Percentiles rank a stretch among this genome's conserved stretches.
These are phyloP conservation scores for Hapsidospora chrysogenum DNA, from an alignment of 495 filamentous ascomycete species.

Conservation along the genomic window DNA sequence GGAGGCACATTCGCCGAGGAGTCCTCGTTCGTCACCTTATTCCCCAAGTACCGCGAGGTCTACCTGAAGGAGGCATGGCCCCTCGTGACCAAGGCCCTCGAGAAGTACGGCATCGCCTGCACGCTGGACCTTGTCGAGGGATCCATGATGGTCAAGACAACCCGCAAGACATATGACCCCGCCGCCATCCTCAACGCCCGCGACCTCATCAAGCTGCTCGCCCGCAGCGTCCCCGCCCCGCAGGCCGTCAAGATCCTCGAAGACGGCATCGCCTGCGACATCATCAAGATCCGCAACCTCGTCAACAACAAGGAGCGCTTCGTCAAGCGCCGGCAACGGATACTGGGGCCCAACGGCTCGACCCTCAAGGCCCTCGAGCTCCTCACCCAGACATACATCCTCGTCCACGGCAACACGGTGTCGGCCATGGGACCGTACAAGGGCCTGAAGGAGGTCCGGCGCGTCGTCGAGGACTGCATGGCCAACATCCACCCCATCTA, in stretches of 20 bases:
- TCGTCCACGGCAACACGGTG: constrained; percentile 96
- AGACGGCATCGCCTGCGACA: constrained; percentile 75
- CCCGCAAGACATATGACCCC: constrained; percentile 81
- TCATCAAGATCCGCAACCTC: constrained; percentile 81
- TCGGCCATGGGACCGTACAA: constrained; percentile 81
- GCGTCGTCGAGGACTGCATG: constrained; percentile 93
- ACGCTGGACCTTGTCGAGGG: constrained; percentile 90
- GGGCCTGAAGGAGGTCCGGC: constrained; percentile 80
- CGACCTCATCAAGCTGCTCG: constrained; percentile 83
- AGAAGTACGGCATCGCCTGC: constrained; percentile 70
- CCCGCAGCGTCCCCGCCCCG: constrained; percentile 81
- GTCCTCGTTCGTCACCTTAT: constrained; percentile 70
- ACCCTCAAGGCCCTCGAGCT: constrained; percentile 91
- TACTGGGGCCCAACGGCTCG: constrained; percentile 42
- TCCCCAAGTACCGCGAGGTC: constrained; percentile 94
- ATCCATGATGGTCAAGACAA: constrained; percentile 90
- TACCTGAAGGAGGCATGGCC: constrained; percentile 93
- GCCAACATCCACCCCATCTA: constrained; percentile 63
- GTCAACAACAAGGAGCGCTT: constrained; percentile 94
- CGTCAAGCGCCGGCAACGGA: constrained; percentile 79
- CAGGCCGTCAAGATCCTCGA: constrained; percentile 90
- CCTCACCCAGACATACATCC: constrained; percentile 83
- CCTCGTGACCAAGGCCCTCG: constrained; percentile 55
- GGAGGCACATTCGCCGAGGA: constrained; percentile 84
- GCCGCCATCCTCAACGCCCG: constrained; percentile 87